Evolutionary conservation across 2,329 filamentous ascomycete species (phyloP), one percentile per base, ranked within the genome.

Genomic region (Sporothrix schenckii): DNA sequence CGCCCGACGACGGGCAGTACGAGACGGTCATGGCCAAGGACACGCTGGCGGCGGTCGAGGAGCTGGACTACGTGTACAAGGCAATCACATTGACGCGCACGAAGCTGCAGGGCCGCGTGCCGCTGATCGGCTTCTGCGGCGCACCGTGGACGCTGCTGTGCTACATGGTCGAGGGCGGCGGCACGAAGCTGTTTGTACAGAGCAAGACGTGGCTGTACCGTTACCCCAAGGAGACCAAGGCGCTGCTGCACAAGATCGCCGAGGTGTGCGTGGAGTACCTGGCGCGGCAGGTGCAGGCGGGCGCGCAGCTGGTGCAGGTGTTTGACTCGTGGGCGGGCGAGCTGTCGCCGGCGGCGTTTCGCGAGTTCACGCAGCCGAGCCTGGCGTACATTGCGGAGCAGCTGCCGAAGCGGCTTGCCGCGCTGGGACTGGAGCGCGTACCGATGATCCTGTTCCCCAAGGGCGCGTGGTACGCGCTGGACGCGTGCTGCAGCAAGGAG

Each of bases 391-490:
- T 99, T 75, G 89, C 93, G 13, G 84, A 91, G 75, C 87, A 94
- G 75, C 86, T 99, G 3, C 94, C 94, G 1, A 85, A 83, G 75
- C 89, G 88, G 72, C 82, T 98, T 70, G 83, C 87, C 75, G 91
- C 92, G 78, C 85, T 96, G 77, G 89, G 89, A 0, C 81, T 94
- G 68, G 91, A 94, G 71, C 85, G 83, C 13, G 94, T 99, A 3
- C 95, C 95, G 3, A 97, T 98, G 94, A 96, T 94, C 5, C 93
- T 98, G 30, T 99, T 99, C 80, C 93, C 95, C 49, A 99, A 99
- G 83, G 95, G 95, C 13, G 94, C 95, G 13, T 98, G 95, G 92
- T 95, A 97, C 80, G 93, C 93, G 4, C 85, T 99, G 65, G 92
- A 97, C 75, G 89, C 92, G 44, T 87, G 95, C 24, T 97, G 94